Percentiles rank a stretch among this genome's conserved stretches.
Conservation (phyloP, 2,329 filamentous ascomycete species). For the Coniella vitis region DNA sequence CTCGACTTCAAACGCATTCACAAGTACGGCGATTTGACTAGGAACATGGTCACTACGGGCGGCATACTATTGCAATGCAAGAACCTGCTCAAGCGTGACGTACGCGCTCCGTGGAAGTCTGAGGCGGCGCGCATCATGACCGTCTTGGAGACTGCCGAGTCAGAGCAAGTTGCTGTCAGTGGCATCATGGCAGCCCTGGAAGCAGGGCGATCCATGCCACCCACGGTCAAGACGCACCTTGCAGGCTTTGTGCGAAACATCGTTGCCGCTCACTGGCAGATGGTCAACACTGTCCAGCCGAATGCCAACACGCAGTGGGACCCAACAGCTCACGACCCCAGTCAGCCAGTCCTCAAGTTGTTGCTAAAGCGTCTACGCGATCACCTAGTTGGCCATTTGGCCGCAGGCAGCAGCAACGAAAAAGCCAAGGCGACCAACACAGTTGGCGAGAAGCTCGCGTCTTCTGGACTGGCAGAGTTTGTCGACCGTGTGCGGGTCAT, state of each 20-base stretch:
- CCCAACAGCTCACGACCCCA: constrained; percentile 29
- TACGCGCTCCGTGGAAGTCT: constrained; percentile 68
- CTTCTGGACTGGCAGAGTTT: constrained; percentile 67
- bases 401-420: constrained; percentile 61
- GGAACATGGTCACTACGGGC: constrained; percentile 65
- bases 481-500: constrained; percentile 62
- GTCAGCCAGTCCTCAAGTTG: constrained; percentile 56
- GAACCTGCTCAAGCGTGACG: constrained; percentile 75
- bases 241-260: constrained; percentile 52
- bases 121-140: constrained; percentile 66
- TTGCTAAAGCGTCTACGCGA: constrained; percentile 60
- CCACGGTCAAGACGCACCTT: constrained; percentile 53
- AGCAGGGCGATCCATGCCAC: constrained; percentile 56
- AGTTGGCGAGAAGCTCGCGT: constrained; percentile 62
- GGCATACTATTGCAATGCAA: constrained; percentile 74
- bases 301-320: constrained; percentile 11
- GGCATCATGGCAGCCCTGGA: constrained; percentile 58
- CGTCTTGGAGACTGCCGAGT: constrained; percentile 52
- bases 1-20: constrained; percentile 61
- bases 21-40: constrained; percentile 47
- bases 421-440: constrained; percentile 62
- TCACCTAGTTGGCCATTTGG: constrained; percentile 59
- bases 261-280: constrained; percentile 40
- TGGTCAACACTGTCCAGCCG: constrained; percentile 9
- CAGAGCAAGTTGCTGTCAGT: constrained; percentile 49